phyloP scores from a whole-genome alignment of 768 basidiomycete genomes.

The Guyanaporus albipodus region DNA sequence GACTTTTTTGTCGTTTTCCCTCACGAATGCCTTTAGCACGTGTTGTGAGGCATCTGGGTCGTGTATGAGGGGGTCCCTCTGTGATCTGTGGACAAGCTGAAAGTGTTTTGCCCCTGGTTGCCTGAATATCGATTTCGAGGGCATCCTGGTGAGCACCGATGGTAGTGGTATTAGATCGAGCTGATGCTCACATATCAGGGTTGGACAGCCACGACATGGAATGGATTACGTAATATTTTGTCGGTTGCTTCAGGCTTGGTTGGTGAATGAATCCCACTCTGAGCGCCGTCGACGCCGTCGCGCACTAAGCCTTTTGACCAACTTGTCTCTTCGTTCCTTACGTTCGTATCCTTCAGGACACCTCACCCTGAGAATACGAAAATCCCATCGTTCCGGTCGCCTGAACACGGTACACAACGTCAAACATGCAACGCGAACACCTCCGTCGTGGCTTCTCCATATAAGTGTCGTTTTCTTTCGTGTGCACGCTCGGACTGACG shows the following conservation, averaged over 20 bases:
- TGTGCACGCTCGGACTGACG: constrained; percentile 39
- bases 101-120: constrained; percentile 90
- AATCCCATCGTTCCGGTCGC: not conserved
- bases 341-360: constrained; percentile 1
- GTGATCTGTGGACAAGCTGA: constrained; percentile 95
- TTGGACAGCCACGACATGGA: constrained; percentile 2
- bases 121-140: constrained; percentile 83
- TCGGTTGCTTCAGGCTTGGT: constrained; percentile 26
- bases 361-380: not conserved
- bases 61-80: constrained; percentile 91
- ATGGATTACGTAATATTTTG: constrained; percentile 29
- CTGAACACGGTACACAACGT: constrained; percentile 4
- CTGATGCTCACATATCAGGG: not conserved
- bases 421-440: constrained; percentile 72
- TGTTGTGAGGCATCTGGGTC: constrained; percentile 85
- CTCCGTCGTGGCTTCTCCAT: constrained; percentile 79
- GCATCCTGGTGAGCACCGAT: constrained; percentile 56
- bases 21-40: constrained; percentile 81
- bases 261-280: constrained; percentile 22
- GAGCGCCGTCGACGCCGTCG: constrained; percentile 19
- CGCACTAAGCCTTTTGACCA: constrained; percentile 17
- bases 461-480: constrained; percentile 57
- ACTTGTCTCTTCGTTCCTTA: constrained; percentile 1
- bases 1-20: constrained; percentile 70
- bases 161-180: not conserved